phyloP scores from a whole-genome alignment of 23 red algal species.

The Gracilaria vermiculophylla region DNA sequence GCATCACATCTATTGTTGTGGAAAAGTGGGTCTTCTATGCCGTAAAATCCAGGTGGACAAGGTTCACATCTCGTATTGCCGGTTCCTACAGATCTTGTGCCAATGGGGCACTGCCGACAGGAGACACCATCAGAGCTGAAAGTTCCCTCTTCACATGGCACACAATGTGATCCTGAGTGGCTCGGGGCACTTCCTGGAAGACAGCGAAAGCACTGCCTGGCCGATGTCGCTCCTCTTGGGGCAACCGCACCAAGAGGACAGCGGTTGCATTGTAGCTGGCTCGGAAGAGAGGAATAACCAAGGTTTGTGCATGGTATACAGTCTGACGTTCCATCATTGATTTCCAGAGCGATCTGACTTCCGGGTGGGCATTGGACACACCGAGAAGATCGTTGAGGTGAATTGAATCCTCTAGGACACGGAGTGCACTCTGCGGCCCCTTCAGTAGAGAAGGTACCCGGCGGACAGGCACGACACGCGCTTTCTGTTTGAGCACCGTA shows the following conservation, averaged over 20 bases:
- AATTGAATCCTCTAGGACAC: not conserved
- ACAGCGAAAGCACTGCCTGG: not conserved
- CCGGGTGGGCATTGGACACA: not conserved
- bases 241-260: not conserved
- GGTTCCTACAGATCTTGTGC: not conserved
- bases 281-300: slow-evolving; percentile 1
- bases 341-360: not conserved
- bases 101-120: not conserved
- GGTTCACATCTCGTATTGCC: not conserved
- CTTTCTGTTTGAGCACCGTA: not conserved
- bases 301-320: not conserved
- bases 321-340: not conserved
- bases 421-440: not conserved
- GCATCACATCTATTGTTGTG: not conserved
- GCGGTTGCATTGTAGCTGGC: not conserved
- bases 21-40: too few species aligned
- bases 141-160: not conserved
- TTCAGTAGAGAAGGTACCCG: not conserved
- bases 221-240: not conserved
- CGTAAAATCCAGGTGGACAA: not conserved
- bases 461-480: not conserved
- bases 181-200: not conserved
- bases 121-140: not conserved
- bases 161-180: not conserved
- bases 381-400: not conserved